These are phyloP conservation scores for Caryopteris hybrid DNA, from an alignment of 305 asterid species.

Conservation along the genomic window DNA sequence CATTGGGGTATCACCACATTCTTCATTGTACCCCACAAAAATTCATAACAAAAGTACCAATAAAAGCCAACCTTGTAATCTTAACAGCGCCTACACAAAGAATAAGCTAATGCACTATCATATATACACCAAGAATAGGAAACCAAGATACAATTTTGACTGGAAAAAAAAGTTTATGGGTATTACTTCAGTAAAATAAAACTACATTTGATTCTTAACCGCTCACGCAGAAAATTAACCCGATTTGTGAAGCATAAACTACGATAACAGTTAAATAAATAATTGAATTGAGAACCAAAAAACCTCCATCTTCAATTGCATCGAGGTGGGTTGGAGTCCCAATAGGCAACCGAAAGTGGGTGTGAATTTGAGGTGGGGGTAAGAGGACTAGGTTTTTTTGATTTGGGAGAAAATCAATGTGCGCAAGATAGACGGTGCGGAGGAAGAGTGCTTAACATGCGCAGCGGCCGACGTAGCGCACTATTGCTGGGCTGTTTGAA, in stretches of 20 bases:
- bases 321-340: constrained; percentile 25
- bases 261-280: neutral
- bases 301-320: constrained; percentile 30
- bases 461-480: constrained; percentile 22
- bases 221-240: neutral
- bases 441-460: constrained; percentile 13
- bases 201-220: constrained; percentile 18
- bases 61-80: constrained; percentile 20
- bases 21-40: constrained; percentile 52
- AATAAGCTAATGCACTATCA: constrained; percentile 22
- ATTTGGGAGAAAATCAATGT: constrained; percentile 35
- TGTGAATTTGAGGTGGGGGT: constrained; percentile 18
- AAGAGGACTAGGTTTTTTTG: constrained; percentile 35
- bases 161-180: neutral
- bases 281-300: neutral
- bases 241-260: constrained; percentile 3
- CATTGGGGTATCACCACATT: constrained; percentile 71
- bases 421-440: constrained; percentile 29
- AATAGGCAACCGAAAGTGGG: constrained; percentile 18
- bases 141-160: constrained; percentile 4
- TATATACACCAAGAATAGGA: constrained; percentile 8
- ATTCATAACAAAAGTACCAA: constrained; percentile 32
- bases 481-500: constrained; percentile 23
- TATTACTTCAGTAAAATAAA: constrained; percentile 19
- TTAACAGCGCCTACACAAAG: constrained; percentile 13